phyloP scores from a whole-genome alignment of 2,329 filamentous ascomycete genomes.

The Penicillium vulpinum region DNA sequence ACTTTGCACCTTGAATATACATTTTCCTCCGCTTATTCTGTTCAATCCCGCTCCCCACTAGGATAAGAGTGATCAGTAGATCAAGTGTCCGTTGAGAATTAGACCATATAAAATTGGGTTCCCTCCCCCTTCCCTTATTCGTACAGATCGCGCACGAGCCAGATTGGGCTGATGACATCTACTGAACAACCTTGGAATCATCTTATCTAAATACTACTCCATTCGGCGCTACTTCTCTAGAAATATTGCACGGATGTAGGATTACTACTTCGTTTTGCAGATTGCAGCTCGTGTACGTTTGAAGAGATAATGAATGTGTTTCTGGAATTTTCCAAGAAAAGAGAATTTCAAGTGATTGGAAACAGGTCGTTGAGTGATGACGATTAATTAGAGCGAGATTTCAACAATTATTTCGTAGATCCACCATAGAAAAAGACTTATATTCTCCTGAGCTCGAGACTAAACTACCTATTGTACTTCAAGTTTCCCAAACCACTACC shows the following conservation, averaged over 20 bases:
- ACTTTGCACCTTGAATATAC: neutral
- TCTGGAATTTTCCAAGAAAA: neutral
- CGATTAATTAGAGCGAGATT: neutral
- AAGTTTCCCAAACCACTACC: neutral
- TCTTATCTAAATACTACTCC: neutral
- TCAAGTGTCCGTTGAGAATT: neutral
- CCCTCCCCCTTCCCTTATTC: neutral
- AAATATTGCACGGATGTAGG: neutral
- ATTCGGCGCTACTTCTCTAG: rapidly evolving
- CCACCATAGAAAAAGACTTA: neutral
- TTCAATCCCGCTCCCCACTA: too few species aligned
- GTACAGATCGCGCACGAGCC: neutral
- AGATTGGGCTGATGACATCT: neutral
- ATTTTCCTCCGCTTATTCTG: neutral
- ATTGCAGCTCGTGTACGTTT: neutral
- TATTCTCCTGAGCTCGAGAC: neutral
- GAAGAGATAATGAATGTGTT: neutral
- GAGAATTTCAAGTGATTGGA: neutral
- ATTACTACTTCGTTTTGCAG: neutral
- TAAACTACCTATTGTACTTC: neutral
- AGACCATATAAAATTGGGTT: neutral
- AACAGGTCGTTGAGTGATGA: neutral
- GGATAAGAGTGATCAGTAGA: neutral
- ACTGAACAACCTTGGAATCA: neutral
- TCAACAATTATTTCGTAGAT: neutral